Percentiles rank a stretch among this genome's conserved stretches.
phyloP scores from a whole-genome alignment of 768 basidiomycete genomes.

The Mycena rosella region DNA sequence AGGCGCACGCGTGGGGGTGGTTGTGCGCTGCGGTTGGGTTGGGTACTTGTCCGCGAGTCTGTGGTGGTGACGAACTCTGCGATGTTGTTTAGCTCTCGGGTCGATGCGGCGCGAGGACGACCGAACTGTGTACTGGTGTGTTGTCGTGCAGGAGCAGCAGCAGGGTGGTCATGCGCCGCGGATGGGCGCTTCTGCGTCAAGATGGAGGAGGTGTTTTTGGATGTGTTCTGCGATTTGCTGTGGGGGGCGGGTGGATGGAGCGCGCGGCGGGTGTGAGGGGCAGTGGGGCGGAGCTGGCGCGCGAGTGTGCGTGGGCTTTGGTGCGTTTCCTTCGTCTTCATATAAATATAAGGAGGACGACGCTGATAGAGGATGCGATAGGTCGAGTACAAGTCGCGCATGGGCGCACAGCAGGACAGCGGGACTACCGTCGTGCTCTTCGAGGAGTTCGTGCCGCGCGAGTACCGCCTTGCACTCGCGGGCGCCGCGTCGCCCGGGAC shows the following conservation, averaged over 20 bases:
- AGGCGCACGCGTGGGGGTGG: slow-evolving; percentile 73
- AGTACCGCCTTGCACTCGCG: slow-evolving; percentile 84
- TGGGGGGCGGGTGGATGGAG: slow-evolving; percentile 79
- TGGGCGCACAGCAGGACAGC: slow-evolving; percentile 77
- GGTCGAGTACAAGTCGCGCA: slow-evolving; percentile 90
- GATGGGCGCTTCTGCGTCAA: too few species aligned
- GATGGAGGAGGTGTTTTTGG: slow-evolving; percentile 94
- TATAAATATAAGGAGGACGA: not conserved
- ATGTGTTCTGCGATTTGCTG: slow-evolving; percentile 85
- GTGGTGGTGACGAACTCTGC: too few species aligned
- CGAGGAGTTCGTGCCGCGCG: slow-evolving; percentile 94
- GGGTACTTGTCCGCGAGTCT: too few species aligned
- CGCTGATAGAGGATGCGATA: slow-evolving; percentile 43
- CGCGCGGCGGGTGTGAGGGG: not conserved
- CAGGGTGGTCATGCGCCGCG: too few species aligned
- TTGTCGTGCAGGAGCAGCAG: too few species aligned
- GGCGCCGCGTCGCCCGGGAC: slow-evolving; percentile 55
- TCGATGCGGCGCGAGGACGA: too few species aligned
- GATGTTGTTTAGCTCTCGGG: too few species aligned
- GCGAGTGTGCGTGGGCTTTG: not conserved
- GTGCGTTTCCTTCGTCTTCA: slow-evolving; percentile 6
- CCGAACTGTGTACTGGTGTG: too few species aligned
- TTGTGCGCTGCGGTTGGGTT: too few species aligned
- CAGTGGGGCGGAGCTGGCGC: not conserved
- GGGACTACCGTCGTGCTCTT: slow-evolving; percentile 82